Evolutionary conservation across 495 filamentous ascomycete genomes (phyloP), one percentile per base, ranked within the genome.

Genomic region (Podospora anserina): DNA sequence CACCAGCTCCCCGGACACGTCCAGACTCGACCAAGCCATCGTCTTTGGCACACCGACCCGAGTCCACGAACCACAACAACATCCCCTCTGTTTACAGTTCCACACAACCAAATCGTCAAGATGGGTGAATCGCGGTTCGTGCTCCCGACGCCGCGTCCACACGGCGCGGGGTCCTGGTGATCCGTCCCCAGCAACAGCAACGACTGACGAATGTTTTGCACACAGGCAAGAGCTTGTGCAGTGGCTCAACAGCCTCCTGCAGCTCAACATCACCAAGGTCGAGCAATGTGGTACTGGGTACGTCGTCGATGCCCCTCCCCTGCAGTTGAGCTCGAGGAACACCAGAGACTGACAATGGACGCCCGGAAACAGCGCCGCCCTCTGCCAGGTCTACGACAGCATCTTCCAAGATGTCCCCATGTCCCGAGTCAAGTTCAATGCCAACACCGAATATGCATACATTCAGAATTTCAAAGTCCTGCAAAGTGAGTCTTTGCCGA

Each of bases 221-320:
- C 23, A 32, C 75, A 99, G 95, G 85, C 95, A 99, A 82, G 95
- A 99, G 82, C 88, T 99, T 69, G 86, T 99, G 69, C 88, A 89
- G 82, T 99, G 95, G 95, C 82, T 99, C 73, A 99, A 99, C 86
- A 92, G 91, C 85, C 92, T 98, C 64, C 88, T 99, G 66, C 92
- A 96, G 83, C 88, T 98, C 72, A 98, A 98, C 82, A 88, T 99
- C 67, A 97, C 94, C 77, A 97, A 97, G 81, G 91, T 99, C 77
- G 95, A 99, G 81, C 96, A 99, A 85, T 97, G 95, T 80, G 95
- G 95, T 73, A 98, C 95, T 73, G 95, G 95, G 95, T 99, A 91
- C 73, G 91, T 77, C 59, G 64, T 49, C 69, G 71, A 71, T 74
- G 68, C 69, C 77, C 72, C 73, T 75, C 77, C 74, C 77, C 78